Evolutionary conservation across 208 protist species (phyloP).

Genomic region (Crithidia brevicula): DNA sequence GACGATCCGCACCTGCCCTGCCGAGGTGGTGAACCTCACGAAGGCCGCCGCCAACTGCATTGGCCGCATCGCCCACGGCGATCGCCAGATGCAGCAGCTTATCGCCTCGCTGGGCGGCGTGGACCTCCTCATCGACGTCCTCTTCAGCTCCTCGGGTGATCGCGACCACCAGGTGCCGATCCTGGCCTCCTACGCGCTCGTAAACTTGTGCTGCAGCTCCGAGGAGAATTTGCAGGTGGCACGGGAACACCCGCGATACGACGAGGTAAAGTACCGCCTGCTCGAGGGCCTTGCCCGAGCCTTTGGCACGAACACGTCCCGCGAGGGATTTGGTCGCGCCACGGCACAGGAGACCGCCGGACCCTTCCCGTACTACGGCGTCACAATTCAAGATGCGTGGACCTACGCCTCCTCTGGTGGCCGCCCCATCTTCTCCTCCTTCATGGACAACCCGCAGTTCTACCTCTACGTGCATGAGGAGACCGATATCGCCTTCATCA

Average conservation of each 20-base stretch:
- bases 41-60: slow-evolving; percentile 91
- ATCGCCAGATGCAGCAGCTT: slow-evolving; percentile 70
- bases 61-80: slow-evolving; percentile 86
- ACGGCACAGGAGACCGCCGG: slow-evolving; percentile 74
- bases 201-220: slow-evolving; percentile 91
- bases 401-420: slow-evolving; percentile 74
- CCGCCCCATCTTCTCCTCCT: slow-evolving; percentile 87
- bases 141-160: slow-evolving; percentile 83
- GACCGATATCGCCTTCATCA: slow-evolving; percentile 85
- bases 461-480: slow-evolving; percentile 72
- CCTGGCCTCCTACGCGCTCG: slow-evolving; percentile 88
- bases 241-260: slow-evolving; percentile 73
- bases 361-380: slow-evolving; percentile 88
- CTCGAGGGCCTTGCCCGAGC: slow-evolving; percentile 88
- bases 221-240: slow-evolving; percentile 75
- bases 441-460: slow-evolving; percentile 94
- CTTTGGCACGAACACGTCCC: slow-evolving; percentile 84
- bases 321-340: slow-evolving; percentile 82
- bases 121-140: slow-evolving; percentile 84
- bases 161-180: slow-evolving; percentile 92
- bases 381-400: slow-evolving; percentile 88
- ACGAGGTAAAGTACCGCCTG: slow-evolving; percentile 87
- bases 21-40: slow-evolving; percentile 87
- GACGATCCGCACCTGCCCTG: slow-evolving; percentile 83
- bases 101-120: slow-evolving; percentile 85